Evolutionary conservation across 2,329 filamentous ascomycete genomes (phyloP).

Genomic region (Elsinoe ampelina): DNA sequence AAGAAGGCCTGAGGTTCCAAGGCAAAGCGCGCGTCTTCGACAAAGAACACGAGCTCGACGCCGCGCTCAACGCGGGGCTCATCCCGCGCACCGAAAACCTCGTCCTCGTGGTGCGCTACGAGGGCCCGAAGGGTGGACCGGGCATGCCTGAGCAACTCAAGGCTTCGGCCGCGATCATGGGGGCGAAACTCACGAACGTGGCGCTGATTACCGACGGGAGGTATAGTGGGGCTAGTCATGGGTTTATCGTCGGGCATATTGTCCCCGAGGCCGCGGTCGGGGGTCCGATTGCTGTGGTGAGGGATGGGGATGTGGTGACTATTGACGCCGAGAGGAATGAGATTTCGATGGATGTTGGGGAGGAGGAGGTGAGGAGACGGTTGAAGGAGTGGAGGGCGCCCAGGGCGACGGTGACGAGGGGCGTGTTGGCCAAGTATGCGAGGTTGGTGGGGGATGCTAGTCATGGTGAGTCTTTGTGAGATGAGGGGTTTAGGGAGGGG

Average conservation of each 20-base stretch:
- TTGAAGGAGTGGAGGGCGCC: constrained; percentile 62
- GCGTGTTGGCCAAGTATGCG: constrained; percentile 84
- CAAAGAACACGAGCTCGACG: constrained; percentile 71
- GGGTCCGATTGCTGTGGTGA: constrained; percentile 73
- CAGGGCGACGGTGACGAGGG: constrained; percentile 63
- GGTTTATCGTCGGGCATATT: constrained; percentile 80
- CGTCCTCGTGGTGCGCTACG: constrained; percentile 84
- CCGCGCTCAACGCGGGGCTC: constrained; percentile 60
- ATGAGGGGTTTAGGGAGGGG: no score
- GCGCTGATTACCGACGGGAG: constrained; percentile 66
- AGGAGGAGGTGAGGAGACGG: constrained; percentile 60
- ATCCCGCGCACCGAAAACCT: constrained; percentile 70
- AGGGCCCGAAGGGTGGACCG: constrained; percentile 65
- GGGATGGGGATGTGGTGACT: constrained; percentile 68
- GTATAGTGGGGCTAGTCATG: constrained; percentile 74
- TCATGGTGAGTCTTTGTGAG: constrained; percentile 47
- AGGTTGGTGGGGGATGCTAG: constrained; percentile 81
- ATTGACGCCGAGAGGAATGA: constrained; percentile 73
- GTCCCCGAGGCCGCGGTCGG: constrained; percentile 80
- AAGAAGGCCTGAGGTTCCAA: constrained; percentile 75
- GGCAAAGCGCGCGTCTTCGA: constrained; percentile 78
- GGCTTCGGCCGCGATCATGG: constrained; percentile 64
- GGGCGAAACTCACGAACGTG: constrained; percentile 60
- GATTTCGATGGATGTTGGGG: constrained; percentile 60
- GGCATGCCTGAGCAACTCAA: constrained; percentile 72